Conservation (phyloP, 208 protist genomes). For the Leishmania braziliensis region DNA sequence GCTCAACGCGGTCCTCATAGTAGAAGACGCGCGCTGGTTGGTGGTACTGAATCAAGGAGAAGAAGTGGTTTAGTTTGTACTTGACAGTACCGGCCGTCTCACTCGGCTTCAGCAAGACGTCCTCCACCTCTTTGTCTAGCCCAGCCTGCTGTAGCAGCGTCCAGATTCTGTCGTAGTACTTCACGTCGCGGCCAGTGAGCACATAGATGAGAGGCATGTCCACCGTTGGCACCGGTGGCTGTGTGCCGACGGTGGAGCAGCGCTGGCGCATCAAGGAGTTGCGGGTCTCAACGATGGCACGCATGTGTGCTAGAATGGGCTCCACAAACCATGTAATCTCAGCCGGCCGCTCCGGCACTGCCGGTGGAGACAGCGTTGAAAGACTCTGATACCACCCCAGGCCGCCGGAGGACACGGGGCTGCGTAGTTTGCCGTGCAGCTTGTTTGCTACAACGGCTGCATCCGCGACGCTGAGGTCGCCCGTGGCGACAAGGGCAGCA, state of each 20-base stretch:
- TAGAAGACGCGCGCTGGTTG: conserved; percentile 61
- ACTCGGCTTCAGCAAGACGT: conserved; percentile 70
- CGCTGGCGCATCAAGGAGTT: conserved; percentile 2
- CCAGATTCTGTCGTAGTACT: conserved; percentile 64
- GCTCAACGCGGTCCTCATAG: conserved; percentile 82
- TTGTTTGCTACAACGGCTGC: conserved; percentile 13
- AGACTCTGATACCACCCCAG: conserved; percentile 86
- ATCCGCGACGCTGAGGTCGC: neutral
- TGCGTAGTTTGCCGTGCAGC: conserved; percentile 41
- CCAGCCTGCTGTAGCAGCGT: conserved; percentile 56
- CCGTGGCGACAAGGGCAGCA: conserved; percentile 28
- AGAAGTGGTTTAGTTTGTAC: conserved; percentile 75
- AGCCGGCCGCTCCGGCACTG: conserved; percentile 50
- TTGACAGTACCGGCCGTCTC: conserved; percentile 70
- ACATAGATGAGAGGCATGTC: conserved; percentile 51
- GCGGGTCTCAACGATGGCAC: conserved; percentile 24
- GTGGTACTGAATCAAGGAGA: conserved; percentile 48
- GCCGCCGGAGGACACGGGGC: conserved; percentile 45
- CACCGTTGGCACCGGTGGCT: neutral
- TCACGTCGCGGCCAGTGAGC: conserved; percentile 69
- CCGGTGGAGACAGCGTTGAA: conserved; percentile 61
- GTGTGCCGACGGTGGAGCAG: neutral
- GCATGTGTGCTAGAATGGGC: conserved; percentile 34
- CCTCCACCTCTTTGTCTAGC: conserved; percentile 40
- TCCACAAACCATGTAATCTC: conserved; percentile 32